Conservation (phyloP, 2,329 filamentous ascomycete genomes). For the Lasiodiplodia sp. region DNA sequence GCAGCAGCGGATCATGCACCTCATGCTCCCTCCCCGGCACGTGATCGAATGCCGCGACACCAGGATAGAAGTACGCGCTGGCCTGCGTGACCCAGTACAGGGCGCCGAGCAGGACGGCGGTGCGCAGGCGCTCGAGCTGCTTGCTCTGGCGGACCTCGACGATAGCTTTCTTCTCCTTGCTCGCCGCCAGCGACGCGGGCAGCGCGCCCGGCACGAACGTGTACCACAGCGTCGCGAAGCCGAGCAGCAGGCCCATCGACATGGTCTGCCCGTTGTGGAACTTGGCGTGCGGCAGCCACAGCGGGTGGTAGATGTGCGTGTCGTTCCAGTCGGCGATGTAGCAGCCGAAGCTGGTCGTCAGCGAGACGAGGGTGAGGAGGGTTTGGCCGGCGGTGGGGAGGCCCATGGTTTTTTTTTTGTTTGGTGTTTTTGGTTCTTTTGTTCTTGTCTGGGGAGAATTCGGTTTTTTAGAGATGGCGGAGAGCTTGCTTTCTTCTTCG, state of each 20-base stretch:
- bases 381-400: conserved; percentile 35
- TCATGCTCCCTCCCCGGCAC: conserved; percentile 4
- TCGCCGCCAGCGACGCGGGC: background rate
- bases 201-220: conserved; percentile 34
- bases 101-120: conserved; percentile 43
- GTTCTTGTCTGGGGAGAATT: too few species aligned
- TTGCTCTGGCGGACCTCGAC: background rate
- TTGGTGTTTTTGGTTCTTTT: background rate
- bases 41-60: background rate
- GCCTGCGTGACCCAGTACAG: conserved; percentile 56
- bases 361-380: conserved; percentile 42
- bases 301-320: conserved; percentile 57
- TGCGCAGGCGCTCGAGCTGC: conserved; percentile 31
- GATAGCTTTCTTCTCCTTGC: background rate
- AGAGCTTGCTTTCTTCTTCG: background rate
- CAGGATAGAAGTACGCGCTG: conserved; percentile 57
- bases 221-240: conserved; percentile 49
- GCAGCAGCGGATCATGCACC: conserved; percentile 8
- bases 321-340: conserved; percentile 48
- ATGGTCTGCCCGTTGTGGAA: conserved; percentile 64
- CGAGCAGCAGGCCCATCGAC: conserved; percentile 53
- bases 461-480: background rate
- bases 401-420: conserved; percentile 2
- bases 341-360: conserved; percentile 43
- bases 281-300: conserved; percentile 59